Base-by-base conservation (phyloP, 2,329 filamentous ascomycete species). In the Thelonectria discophora region DNA sequence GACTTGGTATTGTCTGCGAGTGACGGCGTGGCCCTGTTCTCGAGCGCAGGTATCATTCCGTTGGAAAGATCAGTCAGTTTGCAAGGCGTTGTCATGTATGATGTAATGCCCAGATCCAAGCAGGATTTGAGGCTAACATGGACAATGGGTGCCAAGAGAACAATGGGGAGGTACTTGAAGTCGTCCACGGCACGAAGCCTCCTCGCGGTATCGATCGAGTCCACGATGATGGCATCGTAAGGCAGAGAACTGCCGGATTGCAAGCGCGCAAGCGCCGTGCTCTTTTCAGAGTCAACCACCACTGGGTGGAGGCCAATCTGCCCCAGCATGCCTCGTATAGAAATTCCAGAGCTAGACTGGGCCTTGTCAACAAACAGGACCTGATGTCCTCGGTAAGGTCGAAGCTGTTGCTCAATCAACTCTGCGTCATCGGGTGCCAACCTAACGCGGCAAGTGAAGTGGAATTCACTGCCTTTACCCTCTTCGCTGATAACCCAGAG, bases 11-110 rank as follows among this genome's bases (percentile, higher is more conserved):
- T 95, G 74, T 98, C 94, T 2, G 94, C 93, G 53, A 97, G 88
- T 12, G 93, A 92, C 2, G 94, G 94, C 12, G 94, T 95, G 6
- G 94, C 94, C 55, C 94, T 86, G 71, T 96, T 96, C 79, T 98
- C 95, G 21, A 99, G 83, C 3, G 95, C 95, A 7, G 95, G 95
- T 17, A 98, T 91, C 86, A 99, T 94, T 68, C 94, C 94, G 73
- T 98, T 98, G 62, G 93, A 94, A 60, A 99, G 82, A 76, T 99
- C 95, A 65, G 97, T 97, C 5, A 94, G 88, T 72, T 94, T 86
- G 79, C 95, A 98, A 9, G 95, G 95, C 15, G 93, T 97, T 2
- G 95, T 98, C 93, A 98, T 97, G 78, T 97, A 98, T 52, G 94
- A 97, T n/a, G 94, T 96, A 69, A 99, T 97, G 65, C 95, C 94